Evolutionary conservation across 352 stramenopile genomes (phyloP).

Genomic region (Thalassiosira hispida): DNA sequence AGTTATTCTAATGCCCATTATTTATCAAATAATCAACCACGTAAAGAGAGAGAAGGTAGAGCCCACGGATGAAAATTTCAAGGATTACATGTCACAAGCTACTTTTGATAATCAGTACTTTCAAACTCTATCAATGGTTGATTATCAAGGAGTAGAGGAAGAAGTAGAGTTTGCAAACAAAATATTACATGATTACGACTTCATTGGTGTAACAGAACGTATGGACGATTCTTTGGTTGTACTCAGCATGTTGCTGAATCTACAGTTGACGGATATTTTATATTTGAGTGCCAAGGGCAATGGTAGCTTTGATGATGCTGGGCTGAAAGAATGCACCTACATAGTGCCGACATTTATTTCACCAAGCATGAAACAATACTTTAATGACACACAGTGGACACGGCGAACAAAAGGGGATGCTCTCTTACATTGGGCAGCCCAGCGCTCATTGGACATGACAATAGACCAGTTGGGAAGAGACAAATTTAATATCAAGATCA

Average conservation of each 20-base stretch:
- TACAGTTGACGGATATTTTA: constrained; percentile 57
- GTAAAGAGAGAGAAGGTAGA: too few relatives aligned
- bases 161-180: too few relatives aligned
- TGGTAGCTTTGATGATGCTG: constrained; percentile 33
- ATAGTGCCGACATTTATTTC: constrained; percentile 23
- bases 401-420: constrained; percentile 46
- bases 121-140: too few relatives aligned
- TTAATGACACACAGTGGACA: constrained; percentile 33
- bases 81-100: too few relatives aligned
- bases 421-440: constrained; percentile 53
- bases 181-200: constrained; percentile 46
- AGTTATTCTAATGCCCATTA: too few relatives aligned
- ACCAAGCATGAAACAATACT: constrained; percentile 33
- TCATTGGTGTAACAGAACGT: constrained; percentile 62
- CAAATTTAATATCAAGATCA: background rate
- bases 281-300: constrained; percentile 45
- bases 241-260: constrained; percentile 50
- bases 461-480: constrained; percentile 56
- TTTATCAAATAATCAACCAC: too few relatives aligned
- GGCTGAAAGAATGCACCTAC: constrained; percentile 16
- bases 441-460: constrained; percentile 54
- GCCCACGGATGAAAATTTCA: too few relatives aligned
- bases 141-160: too few relatives aligned
- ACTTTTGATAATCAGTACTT: too few relatives aligned
- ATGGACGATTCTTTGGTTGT: constrained; percentile 65